phyloP scores from a whole-genome alignment of 768 basidiomycete genomes.

The Suillus americanus region DNA sequence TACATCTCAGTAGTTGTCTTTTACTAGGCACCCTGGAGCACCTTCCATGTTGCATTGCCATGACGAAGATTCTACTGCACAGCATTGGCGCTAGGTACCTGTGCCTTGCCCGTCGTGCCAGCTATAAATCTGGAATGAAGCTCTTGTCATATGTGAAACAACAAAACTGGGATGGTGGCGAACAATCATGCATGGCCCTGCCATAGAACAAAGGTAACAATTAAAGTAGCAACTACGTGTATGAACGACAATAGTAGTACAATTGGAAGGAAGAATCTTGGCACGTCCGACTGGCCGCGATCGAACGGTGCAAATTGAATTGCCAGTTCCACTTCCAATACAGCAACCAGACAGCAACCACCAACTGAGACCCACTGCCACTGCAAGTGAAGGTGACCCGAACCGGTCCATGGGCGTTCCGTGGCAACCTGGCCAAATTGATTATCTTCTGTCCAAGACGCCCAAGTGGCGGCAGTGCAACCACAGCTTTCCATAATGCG shows the following conservation, averaged over 20 bases:
- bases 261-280: not conserved
- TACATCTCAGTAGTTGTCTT: not conserved
- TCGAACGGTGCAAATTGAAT: too few relatives aligned
- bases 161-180: not conserved
- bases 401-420: not conserved
- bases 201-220: not conserved
- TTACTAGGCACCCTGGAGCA: too few relatives aligned
- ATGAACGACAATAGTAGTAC: not conserved
- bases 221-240: too few relatives aligned
- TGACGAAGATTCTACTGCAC: not conserved
- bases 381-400: not conserved
- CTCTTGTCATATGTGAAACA: not conserved
- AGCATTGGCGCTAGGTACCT: too few relatives aligned
- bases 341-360: not conserved
- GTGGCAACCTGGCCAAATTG: not conserved
- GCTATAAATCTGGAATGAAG: not conserved
- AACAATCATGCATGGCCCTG: not conserved
- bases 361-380: too few relatives aligned
- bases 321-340: not conserved
- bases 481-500: not conserved
- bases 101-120: not conserved
- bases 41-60: not conserved
- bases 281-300: not conserved
- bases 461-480: not conserved
- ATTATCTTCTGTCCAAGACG: not conserved